A percentile compares a stretch with the other conserved stretches of the same genome.
Evolutionary conservation across 768 basidiomycete genomes (phyloP).

Genomic region (Paxillus ammoniavirescens): DNA sequence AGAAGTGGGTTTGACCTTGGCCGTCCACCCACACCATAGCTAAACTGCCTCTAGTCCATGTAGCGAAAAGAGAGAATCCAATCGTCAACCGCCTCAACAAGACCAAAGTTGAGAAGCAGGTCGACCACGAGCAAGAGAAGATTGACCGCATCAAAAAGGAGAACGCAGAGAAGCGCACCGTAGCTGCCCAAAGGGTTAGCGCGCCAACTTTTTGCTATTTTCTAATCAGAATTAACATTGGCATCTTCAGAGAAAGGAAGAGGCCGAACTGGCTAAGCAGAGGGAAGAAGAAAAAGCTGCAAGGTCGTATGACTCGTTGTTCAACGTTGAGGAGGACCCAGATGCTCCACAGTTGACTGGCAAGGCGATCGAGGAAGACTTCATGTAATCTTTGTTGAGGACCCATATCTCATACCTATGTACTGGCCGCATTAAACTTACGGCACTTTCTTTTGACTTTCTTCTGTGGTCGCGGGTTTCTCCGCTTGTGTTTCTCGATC

Average conservation of each 20-base stretch:
- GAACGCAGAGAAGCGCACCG: slow-evolving; percentile 57
- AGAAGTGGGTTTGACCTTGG: slow-evolving; percentile 46
- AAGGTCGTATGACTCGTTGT: slow-evolving; percentile 81
- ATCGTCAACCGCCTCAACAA: slow-evolving; percentile 94
- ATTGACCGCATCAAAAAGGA: slow-evolving; percentile 81
- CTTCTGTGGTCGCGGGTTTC: background rate
- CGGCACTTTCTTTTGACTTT: background rate
- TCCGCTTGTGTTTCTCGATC: background rate
- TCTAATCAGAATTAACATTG: background rate
- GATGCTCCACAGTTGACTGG: slow-evolving; percentile 54
- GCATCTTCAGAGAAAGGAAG: slow-evolving; percentile 65
- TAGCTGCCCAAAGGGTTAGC: slow-evolving; percentile 65
- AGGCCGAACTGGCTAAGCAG: slow-evolving; percentile 66
- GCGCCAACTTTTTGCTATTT: background rate
- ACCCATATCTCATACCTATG: background rate
- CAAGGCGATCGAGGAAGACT: slow-evolving; percentile 82
- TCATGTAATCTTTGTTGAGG: slow-evolving; percentile 57
- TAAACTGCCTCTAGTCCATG: slow-evolving; percentile 52
- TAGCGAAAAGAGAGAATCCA: slow-evolving; percentile 77
- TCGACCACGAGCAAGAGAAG: slow-evolving; percentile 89
- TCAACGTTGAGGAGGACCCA: slow-evolving; percentile 62
- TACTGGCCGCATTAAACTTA: background rate
- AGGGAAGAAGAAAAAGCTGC: slow-evolving; percentile 88
- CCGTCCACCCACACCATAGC: background rate
- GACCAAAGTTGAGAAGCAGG: slow-evolving; percentile 79